A percentile compares a stretch with the other conserved stretches of the same genome.
phyloP scores from a whole-genome alignment of 2,329 filamentous ascomycete species.

The Cladosporium sp. region DNA sequence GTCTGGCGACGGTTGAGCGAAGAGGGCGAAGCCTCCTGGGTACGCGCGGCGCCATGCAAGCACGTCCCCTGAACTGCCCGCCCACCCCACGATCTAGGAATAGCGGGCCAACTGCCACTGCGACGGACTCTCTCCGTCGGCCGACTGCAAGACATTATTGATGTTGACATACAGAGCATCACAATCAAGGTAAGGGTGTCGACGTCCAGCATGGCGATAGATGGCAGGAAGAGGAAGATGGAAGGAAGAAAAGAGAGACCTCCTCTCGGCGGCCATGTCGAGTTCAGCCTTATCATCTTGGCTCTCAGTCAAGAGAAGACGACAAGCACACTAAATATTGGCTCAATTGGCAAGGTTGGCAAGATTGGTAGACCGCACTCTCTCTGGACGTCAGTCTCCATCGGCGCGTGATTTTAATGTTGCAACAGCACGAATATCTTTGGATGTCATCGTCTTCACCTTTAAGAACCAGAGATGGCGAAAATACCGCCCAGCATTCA shows the following conservation, averaged over 20 bases:
- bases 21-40: not conserved
- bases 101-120: not conserved
- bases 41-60: slow-evolving; percentile 6
- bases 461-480: not conserved
- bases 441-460: not conserved
- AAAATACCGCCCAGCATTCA: too few relatives aligned
- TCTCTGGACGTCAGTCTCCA: not conserved
- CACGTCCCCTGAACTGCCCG: not conserved
- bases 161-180: not conserved
- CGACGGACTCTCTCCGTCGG: not conserved
- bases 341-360: not conserved
- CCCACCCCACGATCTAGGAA: slow-evolving; percentile 1
- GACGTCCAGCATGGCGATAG: not conserved
- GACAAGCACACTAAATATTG: slow-evolving; percentile 6
- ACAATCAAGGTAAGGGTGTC: not conserved
- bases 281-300: slow-evolving; percentile 1
- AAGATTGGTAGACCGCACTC: not conserved
- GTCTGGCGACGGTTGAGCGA: not conserved
- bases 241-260: not conserved
- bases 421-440: not conserved
- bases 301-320: not conserved
- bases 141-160: not conserved
- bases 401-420: too few relatives aligned
- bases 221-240: not conserved
- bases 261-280: not conserved